These are phyloP conservation scores for Pleurotus tuoliensis DNA, from an alignment of 768 basidiomycete genomes.

Conservation along the genomic window DNA sequence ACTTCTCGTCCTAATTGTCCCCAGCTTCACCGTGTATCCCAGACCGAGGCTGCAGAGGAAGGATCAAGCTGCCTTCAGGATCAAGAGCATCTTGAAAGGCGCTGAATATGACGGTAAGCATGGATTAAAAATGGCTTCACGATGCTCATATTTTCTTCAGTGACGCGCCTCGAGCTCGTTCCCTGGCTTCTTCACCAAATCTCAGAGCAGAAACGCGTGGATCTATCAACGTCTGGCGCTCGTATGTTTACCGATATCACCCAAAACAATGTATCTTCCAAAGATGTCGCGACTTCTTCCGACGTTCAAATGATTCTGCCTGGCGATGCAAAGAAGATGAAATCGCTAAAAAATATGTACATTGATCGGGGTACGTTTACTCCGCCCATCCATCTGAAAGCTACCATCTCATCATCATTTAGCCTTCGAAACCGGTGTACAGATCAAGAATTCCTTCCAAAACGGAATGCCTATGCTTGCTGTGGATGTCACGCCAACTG, in stretches of 20 bases:
- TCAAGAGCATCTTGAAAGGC: conserved; percentile 78
- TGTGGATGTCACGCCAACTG: conserved; percentile 56
- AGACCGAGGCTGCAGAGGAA: conserved; percentile 48
- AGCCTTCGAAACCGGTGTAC: conserved; percentile 63
- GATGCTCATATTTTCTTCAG: conserved; percentile 16
- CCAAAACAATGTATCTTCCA: conserved; percentile 29
- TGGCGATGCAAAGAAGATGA: conserved; percentile 64
- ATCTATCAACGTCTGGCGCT: conserved; percentile 61
- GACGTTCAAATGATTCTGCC: conserved; percentile 67
- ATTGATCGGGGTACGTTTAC: conserved; percentile 55
- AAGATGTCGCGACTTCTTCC: conserved; percentile 31
- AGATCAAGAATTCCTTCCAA: conserved; percentile 57
- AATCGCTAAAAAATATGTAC: conserved; percentile 67
- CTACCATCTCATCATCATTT: background rate
- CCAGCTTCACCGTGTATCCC: conserved; percentile 40
- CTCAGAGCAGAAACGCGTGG: conserved; percentile 73
- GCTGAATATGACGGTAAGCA: conserved; percentile 68
- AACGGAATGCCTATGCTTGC: conserved; percentile 65
- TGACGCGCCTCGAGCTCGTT: conserved; percentile 65
- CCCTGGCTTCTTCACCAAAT: conserved; percentile 75
- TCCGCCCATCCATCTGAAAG: background rate
- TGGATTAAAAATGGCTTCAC: background rate
- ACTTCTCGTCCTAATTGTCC: background rate
- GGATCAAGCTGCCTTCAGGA: conserved; percentile 70
- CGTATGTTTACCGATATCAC: conserved; percentile 35